Evolutionary conservation across 192 early-diverging fungal genomes (phyloP).

Genomic region (Umbelopsis sp.): DNA sequence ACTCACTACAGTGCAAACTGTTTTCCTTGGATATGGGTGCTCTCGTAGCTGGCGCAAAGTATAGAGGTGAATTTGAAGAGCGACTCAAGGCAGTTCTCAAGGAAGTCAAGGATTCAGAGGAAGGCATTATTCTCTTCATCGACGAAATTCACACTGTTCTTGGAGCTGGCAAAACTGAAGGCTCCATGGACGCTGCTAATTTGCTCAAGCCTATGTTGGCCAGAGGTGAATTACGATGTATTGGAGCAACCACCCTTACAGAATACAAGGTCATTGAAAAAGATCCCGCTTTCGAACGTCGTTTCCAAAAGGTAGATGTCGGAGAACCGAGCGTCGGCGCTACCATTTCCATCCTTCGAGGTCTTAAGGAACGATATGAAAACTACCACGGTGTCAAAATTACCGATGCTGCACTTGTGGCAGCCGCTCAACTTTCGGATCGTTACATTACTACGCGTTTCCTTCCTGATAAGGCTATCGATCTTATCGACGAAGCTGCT

Average conservation of each 20-base stretch:
- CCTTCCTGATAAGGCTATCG: conserved; percentile 83
- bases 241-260: conserved; percentile 94
- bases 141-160: conserved; percentile 97
- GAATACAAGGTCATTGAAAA: conserved; percentile 95
- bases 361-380: conserved; percentile 78
- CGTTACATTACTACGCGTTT: conserved; percentile 75
- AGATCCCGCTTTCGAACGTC: conserved; percentile 74
- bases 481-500: conserved; percentile 89
- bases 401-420: conserved; percentile 70
- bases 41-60: conserved; percentile 91
- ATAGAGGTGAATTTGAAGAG: conserved; percentile 98
- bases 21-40: conserved; percentile 98
- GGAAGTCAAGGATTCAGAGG: conserved; percentile 89
- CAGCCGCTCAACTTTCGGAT: conserved; percentile 71
- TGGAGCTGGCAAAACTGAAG: conserved; percentile 90
- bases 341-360: conserved; percentile 78
- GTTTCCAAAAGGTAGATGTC: conserved; percentile 79
- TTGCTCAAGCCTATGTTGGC: conserved; percentile 98
- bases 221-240: conserved; percentile 92
- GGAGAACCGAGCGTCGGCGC: conserved; percentile 70
- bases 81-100: conserved; percentile 95
- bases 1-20: conserved; percentile 77
- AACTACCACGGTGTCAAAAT: conserved; percentile 81
- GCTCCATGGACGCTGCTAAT: conserved; percentile 96
- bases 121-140: conserved; percentile 93